A percentile compares a stretch with the other conserved stretches of the same genome.
phyloP scores from a whole-genome alignment of 768 basidiomycete species.

The Tulasnella sp. region DNA sequence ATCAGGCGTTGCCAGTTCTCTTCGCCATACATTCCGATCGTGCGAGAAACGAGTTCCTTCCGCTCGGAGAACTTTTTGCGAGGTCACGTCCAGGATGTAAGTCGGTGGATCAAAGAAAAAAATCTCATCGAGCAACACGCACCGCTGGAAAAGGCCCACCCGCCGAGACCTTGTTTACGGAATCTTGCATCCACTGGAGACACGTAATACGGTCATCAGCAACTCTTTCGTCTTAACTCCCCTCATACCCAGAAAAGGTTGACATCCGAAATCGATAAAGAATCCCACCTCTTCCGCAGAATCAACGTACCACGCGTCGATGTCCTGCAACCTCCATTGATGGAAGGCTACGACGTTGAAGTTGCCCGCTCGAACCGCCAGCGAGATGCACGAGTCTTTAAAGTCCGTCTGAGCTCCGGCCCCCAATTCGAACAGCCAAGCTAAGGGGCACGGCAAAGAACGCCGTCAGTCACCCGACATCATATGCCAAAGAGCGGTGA shows the following conservation, averaged over 20 bases:
- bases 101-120: neutral
- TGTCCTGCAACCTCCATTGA: slow-evolving; percentile 86
- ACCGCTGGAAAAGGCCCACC: slow-evolving; percentile 88
- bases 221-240: neutral
- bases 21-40: slow-evolving; percentile 34
- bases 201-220: slow-evolving; percentile 32
- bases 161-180: slow-evolving; percentile 67
- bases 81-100: neutral
- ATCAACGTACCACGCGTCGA: slow-evolving; percentile 77
- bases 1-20: slow-evolving; percentile 72
- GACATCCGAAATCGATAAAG: too few species aligned
- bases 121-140: slow-evolving; percentile 52
- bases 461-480: neutral
- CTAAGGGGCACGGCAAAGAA: slow-evolving; percentile 46
- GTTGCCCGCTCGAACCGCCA: slow-evolving; percentile 72
- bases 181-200: slow-evolving; percentile 74
- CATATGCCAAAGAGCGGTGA: slow-evolving; percentile 4
- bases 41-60: slow-evolving; percentile 7
- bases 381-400: slow-evolving; percentile 70
- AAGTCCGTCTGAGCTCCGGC: slow-evolving; percentile 78
- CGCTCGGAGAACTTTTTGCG: slow-evolving; percentile 20
- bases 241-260: neutral
- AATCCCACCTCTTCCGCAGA: slow-evolving; percentile 76
- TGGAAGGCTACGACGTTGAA: slow-evolving; percentile 90
- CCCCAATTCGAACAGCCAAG: slow-evolving; percentile 91